Base-by-base conservation (phyloP, 2,329 filamentous ascomycete genomes). In the Neonectria faginata region DNA sequence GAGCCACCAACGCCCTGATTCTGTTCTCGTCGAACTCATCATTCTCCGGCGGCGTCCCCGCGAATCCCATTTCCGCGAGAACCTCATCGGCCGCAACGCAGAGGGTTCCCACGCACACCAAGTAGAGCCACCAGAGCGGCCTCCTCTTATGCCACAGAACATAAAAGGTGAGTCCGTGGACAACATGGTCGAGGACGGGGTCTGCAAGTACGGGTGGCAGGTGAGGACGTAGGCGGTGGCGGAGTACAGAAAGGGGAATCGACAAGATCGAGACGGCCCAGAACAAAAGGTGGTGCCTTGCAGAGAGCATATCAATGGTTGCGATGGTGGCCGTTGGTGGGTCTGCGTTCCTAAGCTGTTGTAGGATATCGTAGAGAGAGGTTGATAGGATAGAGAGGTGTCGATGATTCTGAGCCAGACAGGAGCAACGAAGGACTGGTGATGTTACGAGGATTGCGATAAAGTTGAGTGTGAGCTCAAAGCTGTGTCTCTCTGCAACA, bases 181-280 rank as follows among this genome's bases (percentile, higher is more conserved):
- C 31, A 12, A 39, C 39, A 45, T 54, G 31, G 14, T 57, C 57
- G 16, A 65, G 57, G 2, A 61, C 11, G 3, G 53, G 22, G 31
- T 65, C 53, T 41, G 29, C 27, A 2, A 65, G 20, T 14, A 47
- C 11, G 14, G 31, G 2, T n/a, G 50, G 47, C 16, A 62, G 48
- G 10, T 36, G 33, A 25, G 31, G 36, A 25, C 48, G 52, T 5
- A 68, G 60, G 10, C 20, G 25, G 9, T 50, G 57, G 33, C 64
- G 65, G 8, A 67, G 14, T 6, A 53, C 14, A 11, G 42, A 9
- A 10, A 60, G 25, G 16, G 57, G 57, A 7, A 69, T 18, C 2
- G 69, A 62, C n/a, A 55, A 41, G 20, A 67, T 16, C 2, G 71
- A 69, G 10, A 73, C 3, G 6, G 12, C 48, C 71, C 71, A 73